A percentile compares a stretch with the other conserved stretches of the same genome.
These are phyloP conservation scores for Esteya vermicola DNA, from an alignment of 2,329 filamentous ascomycete species.

Conservation along the genomic window DNA sequence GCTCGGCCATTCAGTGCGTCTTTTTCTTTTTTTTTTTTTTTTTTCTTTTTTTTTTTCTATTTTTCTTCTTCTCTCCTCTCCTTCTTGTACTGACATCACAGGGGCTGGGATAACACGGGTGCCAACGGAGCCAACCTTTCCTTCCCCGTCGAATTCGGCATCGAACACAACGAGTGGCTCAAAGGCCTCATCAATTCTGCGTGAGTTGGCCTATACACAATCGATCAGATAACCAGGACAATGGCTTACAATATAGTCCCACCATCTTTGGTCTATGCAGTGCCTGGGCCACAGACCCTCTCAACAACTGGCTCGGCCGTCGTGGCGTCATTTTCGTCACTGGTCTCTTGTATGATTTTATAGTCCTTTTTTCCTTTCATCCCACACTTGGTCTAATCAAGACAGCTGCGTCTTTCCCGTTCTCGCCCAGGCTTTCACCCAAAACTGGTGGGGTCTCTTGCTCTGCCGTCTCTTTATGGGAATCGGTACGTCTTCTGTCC, in stretches of 20 bases:
- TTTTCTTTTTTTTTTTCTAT: too few species aligned
- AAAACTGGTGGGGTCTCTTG: constrained; percentile 54
- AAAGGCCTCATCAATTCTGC: background rate
- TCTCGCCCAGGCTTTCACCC: constrained; percentile 48
- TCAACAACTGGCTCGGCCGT: constrained; percentile 27
- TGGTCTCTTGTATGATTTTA: constrained; percentile 22
- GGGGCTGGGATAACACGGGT: constrained; percentile 19
- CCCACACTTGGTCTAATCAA: too few species aligned
- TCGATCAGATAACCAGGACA: too few species aligned
- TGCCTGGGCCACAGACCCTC: constrained; percentile 31
- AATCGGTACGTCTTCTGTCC: too few species aligned
- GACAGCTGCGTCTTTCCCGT: constrained; percentile 31
- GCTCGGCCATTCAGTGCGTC: constrained; percentile 11
- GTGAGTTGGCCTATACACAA: too few species aligned
- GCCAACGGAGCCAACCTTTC: constrained; percentile 33
- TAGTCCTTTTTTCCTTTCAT: too few species aligned
- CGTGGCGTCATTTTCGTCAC: constrained; percentile 21
- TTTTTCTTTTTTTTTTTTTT: too few species aligned
- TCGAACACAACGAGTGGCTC: constrained; percentile 14
- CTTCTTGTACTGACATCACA: too few species aligned
- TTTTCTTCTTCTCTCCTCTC: too few species aligned
- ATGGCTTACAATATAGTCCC: background rate
- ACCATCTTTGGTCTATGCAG: constrained; percentile 32
- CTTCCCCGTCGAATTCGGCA: constrained; percentile 29
- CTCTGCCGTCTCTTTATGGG: constrained; percentile 54